Percentiles rank a stretch among this genome's conserved stretches.
These are phyloP conservation scores for Rhododendron griersonianum DNA, from an alignment of 148 eudicot species.

Conservation along the genomic window DNA sequence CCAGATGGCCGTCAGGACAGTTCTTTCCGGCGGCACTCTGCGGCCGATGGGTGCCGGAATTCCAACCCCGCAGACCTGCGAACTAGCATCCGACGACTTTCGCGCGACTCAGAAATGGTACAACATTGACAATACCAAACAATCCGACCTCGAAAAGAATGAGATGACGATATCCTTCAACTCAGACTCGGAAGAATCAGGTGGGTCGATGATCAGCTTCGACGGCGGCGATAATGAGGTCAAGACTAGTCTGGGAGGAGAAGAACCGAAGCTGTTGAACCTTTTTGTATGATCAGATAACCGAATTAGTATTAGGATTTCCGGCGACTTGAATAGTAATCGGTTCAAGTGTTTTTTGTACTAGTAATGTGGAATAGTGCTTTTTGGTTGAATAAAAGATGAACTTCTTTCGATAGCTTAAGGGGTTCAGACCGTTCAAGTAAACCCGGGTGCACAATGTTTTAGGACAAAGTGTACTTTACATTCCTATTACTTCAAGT, in stretches of 20 bases:
- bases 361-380: not conserved
- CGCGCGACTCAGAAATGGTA: not conserved
- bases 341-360: not conserved
- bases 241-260: not conserved
- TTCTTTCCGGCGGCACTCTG: conserved; percentile 39
- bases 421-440: not conserved
- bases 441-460: too few relatives aligned
- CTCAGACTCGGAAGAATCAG: not conserved
- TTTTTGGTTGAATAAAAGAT: not conserved
- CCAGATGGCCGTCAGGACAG: conserved; percentile 42
- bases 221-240: not conserved
- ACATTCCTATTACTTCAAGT: too few relatives aligned
- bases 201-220: not conserved
- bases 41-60: conserved; percentile 18
- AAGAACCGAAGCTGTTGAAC: not conserved
- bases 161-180: not conserved
- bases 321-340: not conserved
- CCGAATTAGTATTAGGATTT: not conserved
- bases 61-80: not conserved
- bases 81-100: not conserved
- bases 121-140: not conserved
- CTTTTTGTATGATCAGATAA: not conserved
- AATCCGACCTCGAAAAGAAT: not conserved
- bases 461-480: too few relatives aligned
- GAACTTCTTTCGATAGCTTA: not conserved